Percentiles rank a stretch among this genome's conserved stretches.
phyloP scores from a whole-genome alignment of 345 rosid species.

The Lepidium sativum region DNA sequence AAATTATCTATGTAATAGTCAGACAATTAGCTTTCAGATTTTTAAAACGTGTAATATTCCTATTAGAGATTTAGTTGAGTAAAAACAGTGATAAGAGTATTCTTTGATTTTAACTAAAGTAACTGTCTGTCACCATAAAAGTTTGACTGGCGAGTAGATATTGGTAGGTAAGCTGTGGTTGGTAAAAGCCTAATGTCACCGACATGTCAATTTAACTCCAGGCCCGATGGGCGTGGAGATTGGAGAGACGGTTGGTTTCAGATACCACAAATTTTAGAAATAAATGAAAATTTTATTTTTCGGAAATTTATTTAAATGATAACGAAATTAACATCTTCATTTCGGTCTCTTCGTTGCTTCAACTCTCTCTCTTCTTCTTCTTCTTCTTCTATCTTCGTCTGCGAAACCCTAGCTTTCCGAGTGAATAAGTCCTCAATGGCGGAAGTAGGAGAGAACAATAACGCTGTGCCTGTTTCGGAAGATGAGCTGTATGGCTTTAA shows the following conservation, averaged over 20 bases:
- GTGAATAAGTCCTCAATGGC: slow-evolving; percentile 33
- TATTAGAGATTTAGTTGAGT: background rate
- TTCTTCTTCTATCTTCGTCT: background rate
- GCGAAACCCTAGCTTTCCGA: slow-evolving; percentile 10
- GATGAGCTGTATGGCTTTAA: slow-evolving; percentile 61
- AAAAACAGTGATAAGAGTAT: background rate
- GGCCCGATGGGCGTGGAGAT: slow-evolving; percentile 20
- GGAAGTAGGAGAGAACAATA: slow-evolving; percentile 23
- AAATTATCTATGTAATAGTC: background rate
- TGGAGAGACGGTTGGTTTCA: slow-evolving; percentile 20
- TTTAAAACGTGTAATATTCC: background rate
- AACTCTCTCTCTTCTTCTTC: slow-evolving; percentile 9
- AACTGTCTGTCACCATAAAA: background rate
- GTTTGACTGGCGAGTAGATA: slow-evolving; percentile 4
- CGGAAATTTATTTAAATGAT: slow-evolving; percentile 11
- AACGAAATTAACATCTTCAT: slow-evolving; percentile 11
- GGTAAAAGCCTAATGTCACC: slow-evolving; percentile 10
- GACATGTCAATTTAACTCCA: slow-evolving; percentile 12
- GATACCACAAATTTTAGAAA: background rate
- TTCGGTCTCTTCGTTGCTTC: slow-evolving; percentile 15
- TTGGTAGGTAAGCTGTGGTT: background rate
- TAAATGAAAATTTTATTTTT: background rate
- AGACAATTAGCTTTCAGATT: slow-evolving; percentile 1
- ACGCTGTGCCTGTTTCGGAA: slow-evolving; percentile 33
- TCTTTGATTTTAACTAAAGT: background rate